A percentile compares a stretch with the other conserved stretches of the same genome.
Conservation (phyloP, 257 asterid species). For the Solanum pinnatisectum region DNA sequence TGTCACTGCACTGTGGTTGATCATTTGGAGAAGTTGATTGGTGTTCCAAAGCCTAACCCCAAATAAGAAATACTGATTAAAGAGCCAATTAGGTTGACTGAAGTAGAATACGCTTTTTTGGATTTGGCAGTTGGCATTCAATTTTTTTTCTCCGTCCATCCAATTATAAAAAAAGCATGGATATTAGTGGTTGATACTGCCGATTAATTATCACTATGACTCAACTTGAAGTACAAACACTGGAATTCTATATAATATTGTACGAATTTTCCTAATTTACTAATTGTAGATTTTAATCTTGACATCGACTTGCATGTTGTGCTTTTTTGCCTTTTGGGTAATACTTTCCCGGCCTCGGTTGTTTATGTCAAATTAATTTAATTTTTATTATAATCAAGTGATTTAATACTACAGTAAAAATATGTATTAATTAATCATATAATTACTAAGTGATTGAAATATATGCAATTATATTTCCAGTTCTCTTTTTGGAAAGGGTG, state of each 20-base stretch:
- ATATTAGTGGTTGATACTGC: background rate
- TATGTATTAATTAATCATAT: too few species aligned
- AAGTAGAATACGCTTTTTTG: background rate
- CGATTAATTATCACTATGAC: background rate
- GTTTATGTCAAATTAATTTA: background rate
- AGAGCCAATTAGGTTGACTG: background rate
- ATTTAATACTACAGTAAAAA: background rate
- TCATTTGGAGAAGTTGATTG: background rate
- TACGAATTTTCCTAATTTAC: background rate
- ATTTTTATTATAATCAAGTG: background rate
- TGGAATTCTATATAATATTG: background rate
- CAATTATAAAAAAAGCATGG: background rate
- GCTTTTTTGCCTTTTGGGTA: background rate
- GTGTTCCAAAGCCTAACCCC: background rate
- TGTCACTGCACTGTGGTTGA: background rate
- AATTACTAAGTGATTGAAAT: background rate
- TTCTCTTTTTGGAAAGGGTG: background rate
- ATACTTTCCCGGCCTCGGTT: fast-evolving
- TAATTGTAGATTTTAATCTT: background rate
- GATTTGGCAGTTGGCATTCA: background rate
- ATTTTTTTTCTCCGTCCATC: background rate
- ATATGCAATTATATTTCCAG: background rate
- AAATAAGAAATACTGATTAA: background rate
- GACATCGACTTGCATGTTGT: background rate
- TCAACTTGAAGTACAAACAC: background rate